phyloP scores from a whole-genome alignment of 192 early-diverging fungal species.

The Coemansia sp. region DNA sequence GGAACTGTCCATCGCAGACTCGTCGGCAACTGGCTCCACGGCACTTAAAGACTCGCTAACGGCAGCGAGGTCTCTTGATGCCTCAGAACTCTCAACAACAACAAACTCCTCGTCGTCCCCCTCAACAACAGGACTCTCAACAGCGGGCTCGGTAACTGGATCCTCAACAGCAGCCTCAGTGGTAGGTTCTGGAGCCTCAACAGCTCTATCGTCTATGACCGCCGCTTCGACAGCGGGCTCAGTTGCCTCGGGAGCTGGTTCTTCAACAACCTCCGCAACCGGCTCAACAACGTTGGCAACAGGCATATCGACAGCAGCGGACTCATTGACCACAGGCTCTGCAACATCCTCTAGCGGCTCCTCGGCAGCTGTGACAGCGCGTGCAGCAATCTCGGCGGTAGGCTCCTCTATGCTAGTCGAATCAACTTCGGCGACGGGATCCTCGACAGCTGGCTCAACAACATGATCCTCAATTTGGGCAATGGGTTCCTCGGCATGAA shows the following conservation, averaged over 20 bases:
- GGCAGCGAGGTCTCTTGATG: background rate
- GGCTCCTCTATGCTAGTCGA: background rate
- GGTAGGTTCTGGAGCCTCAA: background rate
- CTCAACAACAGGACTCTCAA: background rate
- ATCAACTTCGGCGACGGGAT: too few species aligned
- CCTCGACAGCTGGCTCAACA: background rate
- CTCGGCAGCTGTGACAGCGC: background rate
- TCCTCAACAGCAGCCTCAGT: constrained; percentile 1
- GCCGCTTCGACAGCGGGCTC: background rate
- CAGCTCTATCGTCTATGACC: background rate
- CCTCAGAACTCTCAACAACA: background rate
- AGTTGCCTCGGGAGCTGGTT: background rate
- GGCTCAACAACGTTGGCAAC: background rate
- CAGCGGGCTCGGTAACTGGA: background rate
- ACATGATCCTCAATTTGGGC: constrained; percentile 9
- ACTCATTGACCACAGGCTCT: constrained; percentile 6
- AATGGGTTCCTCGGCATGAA: background rate
- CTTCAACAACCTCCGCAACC: background rate
- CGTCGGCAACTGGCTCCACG: constrained; percentile 8
- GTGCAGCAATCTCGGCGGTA: background rate
- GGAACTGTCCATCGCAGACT: too few species aligned
- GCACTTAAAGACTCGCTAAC: constrained; percentile 3
- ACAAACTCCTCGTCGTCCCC: background rate
- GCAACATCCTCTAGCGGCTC: background rate
- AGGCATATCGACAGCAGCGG: constrained; percentile 7